phyloP scores from a whole-genome alignment of 768 basidiomycete genomes.

The Phylloporus rhodoxanthus region DNA sequence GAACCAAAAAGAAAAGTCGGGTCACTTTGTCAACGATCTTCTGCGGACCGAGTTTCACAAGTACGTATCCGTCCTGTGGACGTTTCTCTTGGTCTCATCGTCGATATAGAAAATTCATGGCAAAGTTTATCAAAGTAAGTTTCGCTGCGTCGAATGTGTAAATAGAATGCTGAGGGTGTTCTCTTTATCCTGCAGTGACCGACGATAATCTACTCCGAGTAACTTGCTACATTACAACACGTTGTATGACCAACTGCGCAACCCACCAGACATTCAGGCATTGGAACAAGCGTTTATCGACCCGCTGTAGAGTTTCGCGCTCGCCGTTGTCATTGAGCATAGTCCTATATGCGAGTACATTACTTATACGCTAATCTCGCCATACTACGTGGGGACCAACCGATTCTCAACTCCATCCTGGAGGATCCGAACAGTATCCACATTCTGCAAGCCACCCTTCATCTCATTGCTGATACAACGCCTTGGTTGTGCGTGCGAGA shows the following conservation, averaged over 20 bases:
- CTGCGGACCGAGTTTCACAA: slow-evolving; percentile 91
- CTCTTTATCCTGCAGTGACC: slow-evolving; percentile 6
- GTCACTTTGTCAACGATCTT: slow-evolving; percentile 93
- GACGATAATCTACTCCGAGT: neutral
- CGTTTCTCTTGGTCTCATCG: slow-evolving; percentile 10
- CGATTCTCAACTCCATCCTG: too few relatives aligned
- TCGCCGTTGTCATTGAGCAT: neutral
- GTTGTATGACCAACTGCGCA: neutral
- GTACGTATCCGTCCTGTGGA: slow-evolving; percentile 41
- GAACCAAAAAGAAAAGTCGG: slow-evolving; percentile 53
- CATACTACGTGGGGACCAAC: too few relatives aligned
- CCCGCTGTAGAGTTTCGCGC: too few relatives aligned
- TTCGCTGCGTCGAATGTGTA: neutral
- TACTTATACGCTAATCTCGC: too few relatives aligned
- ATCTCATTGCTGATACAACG: too few relatives aligned
- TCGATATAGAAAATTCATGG: slow-evolving; percentile 75
- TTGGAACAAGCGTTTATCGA: too few relatives aligned
- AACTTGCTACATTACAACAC: neutral
- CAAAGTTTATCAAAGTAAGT: slow-evolving; percentile 79
- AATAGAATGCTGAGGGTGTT: neutral
- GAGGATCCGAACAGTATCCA: too few relatives aligned
- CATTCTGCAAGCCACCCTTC: too few relatives aligned
- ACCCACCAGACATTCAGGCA: neutral
- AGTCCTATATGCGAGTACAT: neutral
- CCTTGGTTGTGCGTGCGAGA: too few relatives aligned